phyloP scores from a whole-genome alignment of 2,329 filamentous ascomycete genomes.

The Alternaria tenuissima region DNA sequence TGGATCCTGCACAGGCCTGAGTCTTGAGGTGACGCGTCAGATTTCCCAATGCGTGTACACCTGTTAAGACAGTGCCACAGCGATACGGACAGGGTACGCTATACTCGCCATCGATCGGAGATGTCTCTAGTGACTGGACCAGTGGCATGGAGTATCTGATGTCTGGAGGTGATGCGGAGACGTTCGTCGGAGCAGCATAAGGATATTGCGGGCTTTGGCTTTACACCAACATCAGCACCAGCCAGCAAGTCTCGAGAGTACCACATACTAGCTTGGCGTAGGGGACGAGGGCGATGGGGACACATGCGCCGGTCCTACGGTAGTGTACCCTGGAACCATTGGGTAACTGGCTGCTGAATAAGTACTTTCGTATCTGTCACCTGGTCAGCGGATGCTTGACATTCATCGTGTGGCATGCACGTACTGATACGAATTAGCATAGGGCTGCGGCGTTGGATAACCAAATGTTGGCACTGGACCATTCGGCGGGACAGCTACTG shows the following conservation, averaged over 20 bases:
- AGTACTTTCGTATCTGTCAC: background rate
- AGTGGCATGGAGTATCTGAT: background rate
- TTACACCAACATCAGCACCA: background rate
- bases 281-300: background rate
- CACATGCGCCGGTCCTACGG: background rate
- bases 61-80: conserved; percentile 33
- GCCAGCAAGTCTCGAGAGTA: background rate
- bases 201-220: background rate
- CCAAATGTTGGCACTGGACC: background rate
- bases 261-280: background rate
- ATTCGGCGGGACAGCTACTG: background rate
- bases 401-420: background rate
- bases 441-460: background rate
- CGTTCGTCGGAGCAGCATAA: background rate
- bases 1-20: conserved; percentile 27
- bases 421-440: background rate
- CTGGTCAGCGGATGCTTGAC: background rate
- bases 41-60: conserved; percentile 39
- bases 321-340: background rate
- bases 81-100: conserved; percentile 29
- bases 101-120: conserved; percentile 7
- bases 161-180: background rate
- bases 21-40: conserved; percentile 41
- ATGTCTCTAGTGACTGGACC: background rate
- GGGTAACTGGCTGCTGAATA: background rate